Evolutionary conservation across 2,329 filamentous ascomycete genomes (phyloP).

Genomic region (Neocucurbitaria cava): DNA sequence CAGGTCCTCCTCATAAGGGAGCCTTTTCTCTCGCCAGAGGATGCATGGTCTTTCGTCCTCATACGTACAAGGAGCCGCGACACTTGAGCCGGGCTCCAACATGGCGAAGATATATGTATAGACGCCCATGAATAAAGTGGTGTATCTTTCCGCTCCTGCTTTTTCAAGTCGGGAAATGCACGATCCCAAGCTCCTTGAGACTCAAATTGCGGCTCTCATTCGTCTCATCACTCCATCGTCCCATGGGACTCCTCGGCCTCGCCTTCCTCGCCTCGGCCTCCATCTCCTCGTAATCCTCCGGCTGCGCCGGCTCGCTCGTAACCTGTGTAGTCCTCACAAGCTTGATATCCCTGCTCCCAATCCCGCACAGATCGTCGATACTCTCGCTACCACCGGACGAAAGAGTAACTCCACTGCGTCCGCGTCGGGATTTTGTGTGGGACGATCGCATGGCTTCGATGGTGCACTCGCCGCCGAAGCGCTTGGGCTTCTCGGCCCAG

Average conservation of each 20-base stretch:
- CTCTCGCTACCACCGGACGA: conserved; percentile 26
- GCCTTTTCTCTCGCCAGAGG: neutral
- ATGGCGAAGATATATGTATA: neutral
- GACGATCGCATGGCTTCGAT: conserved; percentile 42
- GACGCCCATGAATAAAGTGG: too few species aligned
- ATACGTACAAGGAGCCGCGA: neutral
- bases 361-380: conserved; percentile 33
- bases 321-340: conserved; percentile 45
- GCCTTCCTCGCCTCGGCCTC: conserved; percentile 30
- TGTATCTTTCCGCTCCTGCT: too few species aligned
- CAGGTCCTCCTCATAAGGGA: neutral
- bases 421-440: conserved; percentile 6
- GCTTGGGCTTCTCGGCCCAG: conserved; percentile 40
- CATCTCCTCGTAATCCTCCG: conserved; percentile 44
- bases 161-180: conserved; percentile 10
- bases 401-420: conserved; percentile 26
- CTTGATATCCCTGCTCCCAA: conserved; percentile 40
- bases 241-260: conserved; percentile 35
- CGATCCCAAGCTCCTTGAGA: conserved; percentile 11
- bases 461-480: conserved; percentile 56
- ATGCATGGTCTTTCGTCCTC: neutral
- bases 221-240: conserved; percentile 45
- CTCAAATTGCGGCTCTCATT: conserved; percentile 21
- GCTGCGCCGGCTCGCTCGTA: conserved; percentile 40
- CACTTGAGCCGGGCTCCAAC: neutral